Base-by-base conservation (phyloP, 176 grass and related monocot genomes). In the Olyra latifolia region DNA sequence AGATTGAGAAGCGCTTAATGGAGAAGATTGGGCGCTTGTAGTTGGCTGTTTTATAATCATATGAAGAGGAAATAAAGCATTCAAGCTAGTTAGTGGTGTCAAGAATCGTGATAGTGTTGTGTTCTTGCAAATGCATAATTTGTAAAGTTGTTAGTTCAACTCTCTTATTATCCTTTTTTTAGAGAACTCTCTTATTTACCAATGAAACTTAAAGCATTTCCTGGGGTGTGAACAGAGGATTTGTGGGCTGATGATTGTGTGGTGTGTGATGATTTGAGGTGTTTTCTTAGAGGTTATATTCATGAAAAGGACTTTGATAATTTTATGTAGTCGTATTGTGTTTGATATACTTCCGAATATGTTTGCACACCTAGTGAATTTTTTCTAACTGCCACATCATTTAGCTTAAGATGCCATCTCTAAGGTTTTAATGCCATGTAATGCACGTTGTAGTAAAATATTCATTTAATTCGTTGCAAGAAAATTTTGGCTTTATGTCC, bases 1-100 rank as follows among this genome's bases (percentile, higher is more conserved):
- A 98, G 56, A 94, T 95, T 8, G 95, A 98, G 84, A 78, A 59
- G 47, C 66, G 74, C 13, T 81, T 93, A 23, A 80, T 95, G 41
- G 88, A 91, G 76, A 94, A 91, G 71, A 85, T 92, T 29, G 90
- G 88, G 15, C 90, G 83, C 16, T 41, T 72, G 13, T 93, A 95
- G 63, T n/a, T 42, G 46, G 24, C 32, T 35, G 32, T 35, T 35
- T 35, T 35, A 35, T 35, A 35, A 35, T 35, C 42, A 15, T 12
- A 24, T 7, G 15, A 35, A 79, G 40, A 66, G 73, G 32, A 63
- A 70, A 71, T 68, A 64, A 72, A 72, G 40, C 80, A 41, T 72
- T 22, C 13, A 58, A 32, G 64, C 23, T 57, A 7, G 23, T 52
- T 15, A 40, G 23, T 32, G 39, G 52, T 20, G 11, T 30, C 16